Base-by-base conservation (phyloP, 108 stramenopile genomes). In the Nannochloropsis oceanica region DNA sequence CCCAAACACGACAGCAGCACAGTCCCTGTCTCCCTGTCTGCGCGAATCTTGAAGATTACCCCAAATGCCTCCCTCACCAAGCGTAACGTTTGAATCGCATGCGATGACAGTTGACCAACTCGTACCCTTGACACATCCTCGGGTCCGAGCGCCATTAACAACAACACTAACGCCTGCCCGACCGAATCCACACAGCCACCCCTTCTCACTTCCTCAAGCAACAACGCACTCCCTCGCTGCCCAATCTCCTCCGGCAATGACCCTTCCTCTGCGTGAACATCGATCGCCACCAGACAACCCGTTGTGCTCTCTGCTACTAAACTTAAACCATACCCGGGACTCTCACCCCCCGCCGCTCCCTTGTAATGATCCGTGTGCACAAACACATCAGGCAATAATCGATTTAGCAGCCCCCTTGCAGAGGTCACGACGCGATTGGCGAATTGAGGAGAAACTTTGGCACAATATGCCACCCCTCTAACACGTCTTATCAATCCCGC, bases 121-220 rank as follows among this genome's bases (percentile, higher is more conserved):
- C 90, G 85, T 27, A 86, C 85, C 26, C 83, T 42, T 26, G 88
- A 91, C 46, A 92, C 99, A 91, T 99, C 99, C 89, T 98, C 97
- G 0, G 99, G 96, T 27, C 95, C 93, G 27, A 98, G 90, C 79
- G 95, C 95, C 97, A 99, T 98, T 90, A 96, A 94, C 22, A 97
- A 83, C 81, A 99, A 89, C 8, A 93, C 94, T 80, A 97, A 86
- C 8, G 94, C 92, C 90, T 98, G 96, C 43, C 90, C 90, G 27
- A 91, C 86, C 1, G 95, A 93, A 91, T 99, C 99, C 27, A 97
- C 91, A 85, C 95, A 96, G 27, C 99, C 99, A 22, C 99, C 99
- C 46, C 89, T 79, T 82, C 89, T 89, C 83, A 99, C 91, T 91
- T 98, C 96, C 79, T 97, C 95, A 82, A 98, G 90, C 83, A 99